A percentile compares a stretch with the other conserved stretches of the same genome.
phyloP scores from a whole-genome alignment of 2,329 filamentous ascomycete species.

The Botrytis deweyae region DNA sequence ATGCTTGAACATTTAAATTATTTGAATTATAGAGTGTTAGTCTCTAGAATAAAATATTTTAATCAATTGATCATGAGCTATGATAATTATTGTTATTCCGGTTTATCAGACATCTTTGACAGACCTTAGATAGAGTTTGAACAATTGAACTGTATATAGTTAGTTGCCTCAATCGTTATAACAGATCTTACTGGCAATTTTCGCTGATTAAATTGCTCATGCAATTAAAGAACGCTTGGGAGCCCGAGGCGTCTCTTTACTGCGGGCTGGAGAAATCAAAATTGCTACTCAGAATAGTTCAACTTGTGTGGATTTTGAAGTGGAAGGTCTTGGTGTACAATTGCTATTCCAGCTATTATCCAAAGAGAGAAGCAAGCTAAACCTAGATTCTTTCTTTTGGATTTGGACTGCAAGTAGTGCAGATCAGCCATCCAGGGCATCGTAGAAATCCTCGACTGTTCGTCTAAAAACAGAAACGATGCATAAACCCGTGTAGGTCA shows the following conservation, averaged over 20 bases:
- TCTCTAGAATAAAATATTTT: background rate
- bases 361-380: background rate
- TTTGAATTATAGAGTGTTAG: background rate
- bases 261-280: background rate
- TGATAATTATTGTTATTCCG: background rate
- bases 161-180: background rate
- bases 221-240: background rate
- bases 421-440: background rate
- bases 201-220: background rate
- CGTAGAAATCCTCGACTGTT: background rate
- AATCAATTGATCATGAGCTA: background rate
- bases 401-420: background rate
- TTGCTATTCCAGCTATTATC: background rate
- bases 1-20: background rate
- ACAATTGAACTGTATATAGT: background rate
- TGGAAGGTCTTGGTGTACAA: background rate
- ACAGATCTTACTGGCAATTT: background rate
- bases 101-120: background rate
- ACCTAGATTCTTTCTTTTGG: background rate
- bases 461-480: background rate
- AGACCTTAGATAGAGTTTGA: background rate
- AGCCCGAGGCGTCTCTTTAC: too few relatives aligned
- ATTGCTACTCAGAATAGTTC: background rate
- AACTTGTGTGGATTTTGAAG: background rate
- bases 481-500: background rate